Percentiles rank a stretch among this genome's conserved stretches.
Conservation (phyloP, 2,329 filamentous ascomycete species). For the Claviceps citrina region DNA sequence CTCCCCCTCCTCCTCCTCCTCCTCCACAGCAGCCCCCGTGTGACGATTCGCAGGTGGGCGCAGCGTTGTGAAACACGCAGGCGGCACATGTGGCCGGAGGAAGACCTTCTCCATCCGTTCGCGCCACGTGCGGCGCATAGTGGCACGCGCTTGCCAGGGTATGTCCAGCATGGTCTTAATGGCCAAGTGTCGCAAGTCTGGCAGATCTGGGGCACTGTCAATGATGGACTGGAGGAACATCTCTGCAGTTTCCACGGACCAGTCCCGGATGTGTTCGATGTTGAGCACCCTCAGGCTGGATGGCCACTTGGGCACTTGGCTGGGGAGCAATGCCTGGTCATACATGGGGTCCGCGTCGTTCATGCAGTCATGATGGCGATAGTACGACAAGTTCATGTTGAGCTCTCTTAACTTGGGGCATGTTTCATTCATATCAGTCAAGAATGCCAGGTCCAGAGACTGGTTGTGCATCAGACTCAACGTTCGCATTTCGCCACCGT, state of each 20-base stretch:
- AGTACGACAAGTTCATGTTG: slow-evolving; percentile 66
- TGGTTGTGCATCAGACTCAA: slow-evolving; percentile 67
- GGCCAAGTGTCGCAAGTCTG: slow-evolving; percentile 50
- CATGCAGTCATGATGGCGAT: slow-evolving; percentile 50
- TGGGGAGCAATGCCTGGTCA: slow-evolving; percentile 45
- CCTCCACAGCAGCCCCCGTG: slow-evolving; percentile 5
- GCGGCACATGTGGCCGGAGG: slow-evolving; percentile 31
- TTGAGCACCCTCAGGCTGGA: slow-evolving; percentile 53
- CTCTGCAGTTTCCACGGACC: slow-evolving; percentile 52
- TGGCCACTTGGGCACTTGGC: slow-evolving; percentile 67
- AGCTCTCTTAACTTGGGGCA: slow-evolving; percentile 60
- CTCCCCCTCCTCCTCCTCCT: no score
- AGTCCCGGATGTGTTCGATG: slow-evolving; percentile 62
- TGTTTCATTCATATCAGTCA: slow-evolving; percentile 45
- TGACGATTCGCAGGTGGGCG: slow-evolving; percentile 8
- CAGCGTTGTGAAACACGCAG: slow-evolving; percentile 15
- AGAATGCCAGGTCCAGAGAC: slow-evolving; percentile 59
- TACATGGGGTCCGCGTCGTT: slow-evolving; percentile 64
- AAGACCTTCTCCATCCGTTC: slow-evolving; percentile 54
- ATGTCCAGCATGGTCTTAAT: slow-evolving; percentile 67
- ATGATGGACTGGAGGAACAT: slow-evolving; percentile 68
- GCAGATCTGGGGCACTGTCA: slow-evolving; percentile 50
- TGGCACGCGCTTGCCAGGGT: slow-evolving; percentile 67
- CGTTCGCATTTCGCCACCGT: slow-evolving; percentile 51
- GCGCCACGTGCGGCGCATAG: slow-evolving; percentile 66